These are phyloP conservation scores for Diaporthe ampelina DNA, from an alignment of 2,329 filamentous ascomycete species.

Conservation along the genomic window DNA sequence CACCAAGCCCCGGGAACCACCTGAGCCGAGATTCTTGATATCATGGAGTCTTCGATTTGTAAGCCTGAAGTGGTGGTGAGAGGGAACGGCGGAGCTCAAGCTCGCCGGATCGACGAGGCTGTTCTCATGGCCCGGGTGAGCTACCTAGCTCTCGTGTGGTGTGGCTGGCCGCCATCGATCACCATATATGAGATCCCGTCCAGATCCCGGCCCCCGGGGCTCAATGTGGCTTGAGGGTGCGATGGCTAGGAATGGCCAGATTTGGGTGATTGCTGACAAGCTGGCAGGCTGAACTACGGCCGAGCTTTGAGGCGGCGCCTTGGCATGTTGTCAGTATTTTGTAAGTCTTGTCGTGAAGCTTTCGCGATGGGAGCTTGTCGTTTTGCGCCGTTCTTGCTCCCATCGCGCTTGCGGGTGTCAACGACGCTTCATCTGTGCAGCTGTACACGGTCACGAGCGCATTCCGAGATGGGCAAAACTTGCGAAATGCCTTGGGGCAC, in stretches of 20 bases:
- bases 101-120: background rate
- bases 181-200: background rate
- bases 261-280: background rate
- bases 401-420: background rate
- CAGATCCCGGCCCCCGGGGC: slow-evolving; percentile 3
- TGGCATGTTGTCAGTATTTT: background rate
- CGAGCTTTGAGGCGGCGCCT: slow-evolving; percentile 2
- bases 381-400: background rate
- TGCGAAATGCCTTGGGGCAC: background rate
- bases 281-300: background rate
- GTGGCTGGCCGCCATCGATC: background rate
- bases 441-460: background rate
- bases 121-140: background rate
- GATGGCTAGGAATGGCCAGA: background rate
- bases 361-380: background rate
- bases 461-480: background rate
- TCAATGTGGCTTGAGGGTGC: slow-evolving; percentile 6
- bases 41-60: slow-evolving; percentile 5
- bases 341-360: background rate
- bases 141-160: background rate
- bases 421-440: background rate
- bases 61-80: background rate
- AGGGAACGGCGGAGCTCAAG: background rate
- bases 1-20: background rate
- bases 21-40: slow-evolving; percentile 4